A percentile compares a stretch with the other conserved stretches of the same genome.
Conservation (phyloP, 805 yeast species). For the Zygosaccharomyces rouxii region DNA sequence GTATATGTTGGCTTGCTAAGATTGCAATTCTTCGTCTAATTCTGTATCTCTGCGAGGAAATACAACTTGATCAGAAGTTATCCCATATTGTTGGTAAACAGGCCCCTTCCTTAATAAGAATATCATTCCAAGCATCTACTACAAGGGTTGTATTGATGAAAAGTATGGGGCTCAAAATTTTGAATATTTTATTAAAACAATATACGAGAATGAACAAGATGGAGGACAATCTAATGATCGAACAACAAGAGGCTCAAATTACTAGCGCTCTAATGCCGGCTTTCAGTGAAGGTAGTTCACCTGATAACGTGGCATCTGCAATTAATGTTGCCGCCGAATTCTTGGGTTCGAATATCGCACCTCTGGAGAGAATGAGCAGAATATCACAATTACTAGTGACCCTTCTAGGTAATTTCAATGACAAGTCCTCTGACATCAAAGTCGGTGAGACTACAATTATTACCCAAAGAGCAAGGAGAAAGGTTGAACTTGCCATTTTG, state of each 20-base stretch:
- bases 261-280: conserved; percentile 87
- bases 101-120: conserved; percentile 65
- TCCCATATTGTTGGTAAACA: conserved; percentile 22
- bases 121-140: conserved; percentile 79
- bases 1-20: conserved; percentile 42
- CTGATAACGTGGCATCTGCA: conserved; percentile 71
- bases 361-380: conserved; percentile 46
- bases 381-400: conserved; percentile 60
- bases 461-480: conserved; percentile 44
- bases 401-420: conserved; percentile 54
- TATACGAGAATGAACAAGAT: conserved; percentile 67
- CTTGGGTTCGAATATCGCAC: conserved; percentile 55
- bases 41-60: conserved; percentile 15
- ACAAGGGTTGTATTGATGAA: conserved; percentile 59
- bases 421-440: conserved; percentile 34
- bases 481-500: conserved; percentile 55
- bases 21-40: conserved; percentile 37
- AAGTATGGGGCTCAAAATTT: conserved; percentile 58
- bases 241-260: conserved; percentile 93
- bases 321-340: conserved; percentile 74
- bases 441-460: conserved; percentile 53
- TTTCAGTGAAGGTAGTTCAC: conserved; percentile 66
- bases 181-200: conserved; percentile 57
- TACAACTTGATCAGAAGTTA: conserved; percentile 6
- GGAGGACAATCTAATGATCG: conserved; percentile 63